Base-by-base conservation (phyloP, 768 basidiomycete genomes). In the Zangia roseola region DNA sequence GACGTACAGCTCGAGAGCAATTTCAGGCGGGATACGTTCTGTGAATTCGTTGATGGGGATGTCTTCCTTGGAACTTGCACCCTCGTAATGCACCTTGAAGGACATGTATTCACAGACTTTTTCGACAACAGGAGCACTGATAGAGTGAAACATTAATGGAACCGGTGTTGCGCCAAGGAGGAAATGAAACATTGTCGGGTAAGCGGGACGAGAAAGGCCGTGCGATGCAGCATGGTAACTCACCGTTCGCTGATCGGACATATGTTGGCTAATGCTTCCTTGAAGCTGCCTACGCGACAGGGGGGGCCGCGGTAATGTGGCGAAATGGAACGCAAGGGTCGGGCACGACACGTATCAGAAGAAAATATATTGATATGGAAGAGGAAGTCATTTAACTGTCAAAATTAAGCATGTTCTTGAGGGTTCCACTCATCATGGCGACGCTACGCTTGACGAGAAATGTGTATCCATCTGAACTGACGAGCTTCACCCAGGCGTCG, bases 41-140 rank as follows among this genome's bases (percentile, higher is more conserved):
- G 78, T 68, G 55, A 93, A 86, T 57, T 97, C 93, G 19, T 77
- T 72, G 2, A 80, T 61, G 4, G 92, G 91, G 19, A 88, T 72
- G 41, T 92, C 89, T 58, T 93, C 91, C 55, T 84, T 90, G 7
- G 81, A 71, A 1, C 78, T 80, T 2, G 72, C 74, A n/a, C 78
- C 77, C 52, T 86, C 82, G 62, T 91, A 92, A 52, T 91, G 77
- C 1, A 82, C 73, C 69, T 88, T 94, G 75, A 88, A 94, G 26
- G 80, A 73, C 72, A 95, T 88, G 63, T 92, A 97, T 67, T 97
- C 94, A 35, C 91, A 77, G 44, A 95, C 74, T 62, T 91, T 94
- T 69, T 94, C 90, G 2, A 91, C 81, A 30, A 95, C 84, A 21
- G 86, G 78, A 9, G 76, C 83, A 25, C 83, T 83, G 54, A 33